Percentiles rank a stretch among this genome's conserved stretches.
Evolutionary conservation across 2,329 filamentous ascomycete species (phyloP).

Genomic region (Xylaria sp.): DNA sequence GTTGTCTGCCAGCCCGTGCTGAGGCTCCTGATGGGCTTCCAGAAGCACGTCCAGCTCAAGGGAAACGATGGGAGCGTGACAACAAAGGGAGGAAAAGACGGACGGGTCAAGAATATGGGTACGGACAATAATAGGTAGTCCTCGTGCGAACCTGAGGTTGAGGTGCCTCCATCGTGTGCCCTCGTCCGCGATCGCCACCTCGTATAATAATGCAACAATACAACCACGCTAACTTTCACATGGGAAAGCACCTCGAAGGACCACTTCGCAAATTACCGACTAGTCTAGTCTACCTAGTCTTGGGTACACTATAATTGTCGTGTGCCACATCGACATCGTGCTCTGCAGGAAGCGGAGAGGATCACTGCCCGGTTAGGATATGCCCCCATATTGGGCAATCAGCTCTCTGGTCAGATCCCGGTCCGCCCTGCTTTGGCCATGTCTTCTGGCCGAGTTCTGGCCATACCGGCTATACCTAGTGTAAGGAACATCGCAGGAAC

Average conservation of each 20-base stretch:
- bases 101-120: constrained; percentile 15
- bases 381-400: constrained; percentile 34
- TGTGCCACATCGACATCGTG: background rate
- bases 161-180: constrained; percentile 29
- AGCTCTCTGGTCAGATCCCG: constrained; percentile 14
- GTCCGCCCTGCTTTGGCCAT: background rate
- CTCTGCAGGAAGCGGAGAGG: constrained; percentile 22
- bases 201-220: constrained; percentile 23
- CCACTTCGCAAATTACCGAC: constrained; percentile 31
- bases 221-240: constrained; percentile 28
- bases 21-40: constrained; percentile 39
- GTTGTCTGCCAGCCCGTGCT: constrained; percentile 37
- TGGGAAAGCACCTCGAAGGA: constrained; percentile 26
- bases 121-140: constrained; percentile 20
- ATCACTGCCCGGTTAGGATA: constrained; percentile 30
- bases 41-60: constrained; percentile 37
- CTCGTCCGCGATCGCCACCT: constrained; percentile 24
- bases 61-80: constrained; percentile 30
- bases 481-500: background rate
- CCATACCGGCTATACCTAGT: background rate
- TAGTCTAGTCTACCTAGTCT: constrained; percentile 11
- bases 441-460: too few relatives aligned
- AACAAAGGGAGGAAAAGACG: constrained; percentile 13
- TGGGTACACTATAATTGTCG: background rate
- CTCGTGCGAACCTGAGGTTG: constrained; percentile 9